Evolutionary conservation across 306 rosid genomes (phyloP).

Genomic region (Pyrus communis): DNA sequence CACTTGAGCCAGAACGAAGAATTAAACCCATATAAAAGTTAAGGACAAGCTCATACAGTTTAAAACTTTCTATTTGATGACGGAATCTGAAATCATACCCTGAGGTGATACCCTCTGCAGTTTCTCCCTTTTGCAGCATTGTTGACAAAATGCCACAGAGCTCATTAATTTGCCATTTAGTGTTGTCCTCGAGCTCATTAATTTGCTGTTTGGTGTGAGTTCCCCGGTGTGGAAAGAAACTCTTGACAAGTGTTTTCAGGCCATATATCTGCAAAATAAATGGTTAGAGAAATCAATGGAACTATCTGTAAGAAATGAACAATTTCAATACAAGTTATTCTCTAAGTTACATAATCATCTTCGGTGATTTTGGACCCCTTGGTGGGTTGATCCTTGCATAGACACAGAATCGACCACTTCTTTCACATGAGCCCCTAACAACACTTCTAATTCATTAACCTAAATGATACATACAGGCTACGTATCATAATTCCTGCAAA

Average conservation of each 20-base stretch:
- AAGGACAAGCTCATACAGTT: neutral
- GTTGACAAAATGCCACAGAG: constrained; percentile 46
- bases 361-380: neutral
- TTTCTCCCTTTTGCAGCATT: constrained; percentile 42
- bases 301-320: constrained; percentile 3
- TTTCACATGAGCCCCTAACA: neutral
- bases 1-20: neutral
- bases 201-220: constrained; percentile 29
- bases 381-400: neutral
- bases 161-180: constrained; percentile 28
- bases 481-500: neutral
- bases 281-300: neutral
- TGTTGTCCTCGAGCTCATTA: constrained; percentile 38
- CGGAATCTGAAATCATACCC: constrained; percentile 35
- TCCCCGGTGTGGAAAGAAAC: constrained; percentile 60
- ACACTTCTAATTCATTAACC: neutral
- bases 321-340: constrained; percentile 1
- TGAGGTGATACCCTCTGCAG: constrained; percentile 21
- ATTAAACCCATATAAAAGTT: neutral
- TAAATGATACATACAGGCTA: neutral
- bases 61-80: neutral
- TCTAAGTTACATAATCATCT: neutral
- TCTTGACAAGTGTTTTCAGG: constrained; percentile 74
- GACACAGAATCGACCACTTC: neutral
- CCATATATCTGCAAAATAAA: constrained; percentile 64